Conservation (phyloP, 169 alveolate genomes). For the Miamiensis avidus region DNA sequence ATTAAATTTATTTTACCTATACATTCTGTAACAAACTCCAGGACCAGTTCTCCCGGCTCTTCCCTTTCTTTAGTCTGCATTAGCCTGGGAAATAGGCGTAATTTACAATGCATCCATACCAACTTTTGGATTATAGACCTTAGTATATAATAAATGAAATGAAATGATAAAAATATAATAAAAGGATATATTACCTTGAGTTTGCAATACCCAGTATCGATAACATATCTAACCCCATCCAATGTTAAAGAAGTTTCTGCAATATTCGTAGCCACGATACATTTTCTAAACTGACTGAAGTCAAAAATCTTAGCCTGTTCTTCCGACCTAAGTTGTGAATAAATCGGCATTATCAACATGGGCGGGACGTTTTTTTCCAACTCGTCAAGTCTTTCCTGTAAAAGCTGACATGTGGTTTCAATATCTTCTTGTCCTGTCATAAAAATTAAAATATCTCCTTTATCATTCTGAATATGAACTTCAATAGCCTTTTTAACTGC, state of each 20-base stretch:
- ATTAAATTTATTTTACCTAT: no score
- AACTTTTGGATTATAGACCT: constrained; percentile 97
- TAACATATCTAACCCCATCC: constrained; percentile 98
- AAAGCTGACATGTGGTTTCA: constrained; percentile 96
- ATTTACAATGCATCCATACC: constrained; percentile 99
- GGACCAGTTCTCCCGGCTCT: constrained; percentile 99
- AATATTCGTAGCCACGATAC: constrained; percentile 99
- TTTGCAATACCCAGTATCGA: constrained; percentile 99
- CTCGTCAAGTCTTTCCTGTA: constrained; percentile 90
- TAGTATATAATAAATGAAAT: background rate
- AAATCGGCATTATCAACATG: constrained; percentile 96
- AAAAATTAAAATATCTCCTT: constrained; percentile 96
- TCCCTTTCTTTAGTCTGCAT: constrained; percentile 99
- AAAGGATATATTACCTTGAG: constrained; percentile 71
- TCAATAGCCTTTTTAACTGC: constrained; percentile 98
- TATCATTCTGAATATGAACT: constrained; percentile 95
- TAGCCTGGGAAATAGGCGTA: constrained; percentile 99
- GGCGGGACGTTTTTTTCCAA: constrained; percentile 82
- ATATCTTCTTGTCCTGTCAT: constrained; percentile 99
- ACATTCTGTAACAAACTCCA: constrained; percentile 98
- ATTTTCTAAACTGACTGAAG: constrained; percentile 88
- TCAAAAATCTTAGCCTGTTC: constrained; percentile 96
- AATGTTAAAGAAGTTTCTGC: constrained; percentile 99
- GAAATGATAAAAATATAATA: no score
- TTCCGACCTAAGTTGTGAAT: constrained; percentile 98